Conservation (phyloP, 73 alveolate species). For the Paramecium tetraurelia region DNA sequence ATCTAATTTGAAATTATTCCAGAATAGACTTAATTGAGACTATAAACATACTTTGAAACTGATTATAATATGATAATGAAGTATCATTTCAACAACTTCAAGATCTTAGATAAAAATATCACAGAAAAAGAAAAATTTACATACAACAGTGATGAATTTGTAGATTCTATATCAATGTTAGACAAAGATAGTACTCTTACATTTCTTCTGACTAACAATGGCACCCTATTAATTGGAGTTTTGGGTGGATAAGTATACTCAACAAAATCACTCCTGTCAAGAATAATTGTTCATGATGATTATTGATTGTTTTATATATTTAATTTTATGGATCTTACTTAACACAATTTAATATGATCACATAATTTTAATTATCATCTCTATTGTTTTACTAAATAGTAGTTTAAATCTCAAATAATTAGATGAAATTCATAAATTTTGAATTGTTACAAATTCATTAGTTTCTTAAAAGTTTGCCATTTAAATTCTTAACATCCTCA, state of each 20-base stretch:
- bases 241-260: not conserved
- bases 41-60: not conserved
- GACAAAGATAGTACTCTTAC: not conserved
- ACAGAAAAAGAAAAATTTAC: constrained; percentile 41
- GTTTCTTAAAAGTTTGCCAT: too few species aligned
- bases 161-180: not conserved
- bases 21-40: constrained; percentile 12
- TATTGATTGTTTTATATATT: not conserved
- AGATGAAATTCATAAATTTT: not conserved
- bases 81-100: constrained; percentile 16
- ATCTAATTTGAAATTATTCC: constrained; percentile 18
- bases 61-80: not conserved
- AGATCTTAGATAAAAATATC: not conserved
- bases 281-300: constrained; percentile 36
- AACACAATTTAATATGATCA: not conserved
- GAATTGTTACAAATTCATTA: too few species aligned
- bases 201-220: not conserved
- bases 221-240: not conserved
- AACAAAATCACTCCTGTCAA: not conserved
- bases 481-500: too few species aligned
- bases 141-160: constrained; percentile 27
- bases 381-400: not conserved
- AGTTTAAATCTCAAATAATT: not conserved
- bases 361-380: too few species aligned
- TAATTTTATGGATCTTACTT: not conserved